phyloP scores from a whole-genome alignment of 768 basidiomycete species.

The Mycena olivaceomarginata region DNA sequence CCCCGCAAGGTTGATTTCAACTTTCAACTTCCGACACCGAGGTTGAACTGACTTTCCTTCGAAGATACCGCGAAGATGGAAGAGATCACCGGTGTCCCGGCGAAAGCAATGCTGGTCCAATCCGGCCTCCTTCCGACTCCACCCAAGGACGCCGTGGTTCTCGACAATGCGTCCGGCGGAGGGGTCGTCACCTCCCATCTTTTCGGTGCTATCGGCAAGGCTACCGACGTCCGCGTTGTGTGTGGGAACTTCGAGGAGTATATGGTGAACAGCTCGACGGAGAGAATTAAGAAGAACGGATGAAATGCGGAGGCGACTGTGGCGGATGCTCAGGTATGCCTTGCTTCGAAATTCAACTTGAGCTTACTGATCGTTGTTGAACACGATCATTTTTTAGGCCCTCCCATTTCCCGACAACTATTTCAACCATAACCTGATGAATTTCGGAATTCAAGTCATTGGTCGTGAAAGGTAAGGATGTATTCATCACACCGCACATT shows the following conservation, averaged over 20 bases:
- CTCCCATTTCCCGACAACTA: constrained; percentile 18
- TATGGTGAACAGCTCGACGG: constrained; percentile 20
- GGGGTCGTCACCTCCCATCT: constrained; percentile 20
- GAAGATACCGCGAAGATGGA: constrained; percentile 32
- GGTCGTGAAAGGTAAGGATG: constrained; percentile 21
- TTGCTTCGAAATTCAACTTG: too few species aligned
- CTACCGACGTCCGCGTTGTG: constrained; percentile 20
- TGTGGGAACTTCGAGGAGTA: constrained; percentile 9
- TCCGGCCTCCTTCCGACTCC: constrained; percentile 31
- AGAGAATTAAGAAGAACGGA: constrained; percentile 28
- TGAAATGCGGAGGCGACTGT: constrained; percentile 28
- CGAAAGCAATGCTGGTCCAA: constrained; percentile 18
- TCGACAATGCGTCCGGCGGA: constrained; percentile 23
- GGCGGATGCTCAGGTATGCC: constrained; percentile 34
- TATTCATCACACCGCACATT: neutral
- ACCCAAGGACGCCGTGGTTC: neutral
- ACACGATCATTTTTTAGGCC: neutral
- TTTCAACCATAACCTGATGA: too few species aligned
- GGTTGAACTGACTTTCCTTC: too few species aligned
- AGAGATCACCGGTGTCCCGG: constrained; percentile 28
- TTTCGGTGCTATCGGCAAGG: constrained; percentile 21
- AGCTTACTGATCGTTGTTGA: neutral
- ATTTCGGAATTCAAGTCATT: too few species aligned
- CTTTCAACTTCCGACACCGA: too few species aligned
- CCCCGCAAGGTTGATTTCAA: neutral